phyloP scores from a whole-genome alignment of 1,284 basidiomycete species.

The Cutaneotrichosporon sp. region DNA sequence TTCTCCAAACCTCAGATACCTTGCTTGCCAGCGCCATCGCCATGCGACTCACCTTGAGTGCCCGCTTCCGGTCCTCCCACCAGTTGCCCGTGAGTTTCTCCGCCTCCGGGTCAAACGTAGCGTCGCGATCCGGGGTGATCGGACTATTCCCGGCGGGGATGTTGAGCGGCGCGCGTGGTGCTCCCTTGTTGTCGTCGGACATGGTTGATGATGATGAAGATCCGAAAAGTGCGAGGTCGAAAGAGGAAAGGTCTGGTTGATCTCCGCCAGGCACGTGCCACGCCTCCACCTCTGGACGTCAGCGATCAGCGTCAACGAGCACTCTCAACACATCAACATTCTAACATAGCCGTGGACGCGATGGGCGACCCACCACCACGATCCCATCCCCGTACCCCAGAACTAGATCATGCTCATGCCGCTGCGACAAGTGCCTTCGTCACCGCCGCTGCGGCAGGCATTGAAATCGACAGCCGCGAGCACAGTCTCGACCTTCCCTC shows the following conservation, averaged over 20 bases:
- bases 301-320: neutral
- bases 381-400: neutral
- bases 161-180: constrained; percentile 24
- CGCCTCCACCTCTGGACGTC: neutral
- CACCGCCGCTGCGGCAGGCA: neutral
- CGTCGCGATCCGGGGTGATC: constrained; percentile 25
- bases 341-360: constrained; percentile 1
- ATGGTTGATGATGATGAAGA: constrained; percentile 8
- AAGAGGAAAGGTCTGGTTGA: neutral
- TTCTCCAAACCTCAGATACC: neutral
- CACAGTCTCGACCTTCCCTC: constrained; percentile 63
- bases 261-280: constrained; percentile 4
- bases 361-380: constrained; percentile 6
- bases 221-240: constrained; percentile 2
- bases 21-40: neutral
- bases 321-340: neutral
- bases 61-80: constrained; percentile 30
- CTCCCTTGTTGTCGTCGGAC: constrained; percentile 16
- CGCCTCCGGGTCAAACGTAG: constrained; percentile 14
- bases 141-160: constrained; percentile 37
- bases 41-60: constrained; percentile 29
- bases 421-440: neutral
- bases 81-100: constrained; percentile 30
- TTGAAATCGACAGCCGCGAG: constrained; percentile 9
- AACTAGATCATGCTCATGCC: neutral